Percentiles rank a stretch among this genome's conserved stretches.
Conservation (phyloP, 495 filamentous ascomycete species). For the Chaetomium fimeti region DNA sequence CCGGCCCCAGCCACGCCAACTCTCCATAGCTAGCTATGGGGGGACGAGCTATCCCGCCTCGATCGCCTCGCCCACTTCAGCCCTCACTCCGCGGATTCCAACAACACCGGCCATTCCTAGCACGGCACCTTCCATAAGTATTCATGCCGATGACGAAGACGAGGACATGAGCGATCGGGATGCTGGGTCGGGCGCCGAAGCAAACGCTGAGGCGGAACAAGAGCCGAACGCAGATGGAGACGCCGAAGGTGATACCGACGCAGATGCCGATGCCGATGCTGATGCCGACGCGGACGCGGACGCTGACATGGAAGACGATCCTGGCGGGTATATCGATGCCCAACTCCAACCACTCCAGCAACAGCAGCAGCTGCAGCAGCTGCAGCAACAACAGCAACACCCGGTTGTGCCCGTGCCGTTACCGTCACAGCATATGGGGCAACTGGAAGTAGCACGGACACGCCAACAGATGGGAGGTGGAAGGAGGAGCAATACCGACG, state of each 20-base stretch:
- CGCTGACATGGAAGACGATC: constrained; percentile 30
- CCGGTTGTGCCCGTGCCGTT: background rate
- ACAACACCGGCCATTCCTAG: constrained; percentile 10
- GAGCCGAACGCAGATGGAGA: constrained; percentile 29
- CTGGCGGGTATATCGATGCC: constrained; percentile 20
- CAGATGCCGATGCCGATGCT: constrained; percentile 17
- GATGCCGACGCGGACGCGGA: constrained; percentile 22
- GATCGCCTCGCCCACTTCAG: constrained; percentile 16
- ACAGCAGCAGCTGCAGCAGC: background rate
- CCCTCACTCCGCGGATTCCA: constrained; percentile 2
- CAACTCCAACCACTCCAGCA: background rate
- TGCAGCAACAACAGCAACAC: background rate
- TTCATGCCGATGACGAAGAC: constrained; percentile 22
- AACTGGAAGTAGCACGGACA: background rate
- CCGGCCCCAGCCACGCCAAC: constrained; percentile 7
- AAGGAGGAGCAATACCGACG: background rate
- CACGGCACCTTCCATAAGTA: constrained; percentile 20
- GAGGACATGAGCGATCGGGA: constrained; percentile 45
- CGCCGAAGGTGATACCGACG: constrained; percentile 21
- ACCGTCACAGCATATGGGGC: background rate
- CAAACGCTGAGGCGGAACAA: constrained; percentile 24
- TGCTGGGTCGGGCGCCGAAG: constrained; percentile 36
- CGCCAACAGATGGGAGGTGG: background rate
- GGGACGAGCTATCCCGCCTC: constrained; percentile 16
- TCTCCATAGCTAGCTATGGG: background rate